Evolutionary conservation across 2,329 filamentous ascomycete species (phyloP), one percentile per base, ranked within the genome.

Genomic region (Passalora sequoiae): DNA sequence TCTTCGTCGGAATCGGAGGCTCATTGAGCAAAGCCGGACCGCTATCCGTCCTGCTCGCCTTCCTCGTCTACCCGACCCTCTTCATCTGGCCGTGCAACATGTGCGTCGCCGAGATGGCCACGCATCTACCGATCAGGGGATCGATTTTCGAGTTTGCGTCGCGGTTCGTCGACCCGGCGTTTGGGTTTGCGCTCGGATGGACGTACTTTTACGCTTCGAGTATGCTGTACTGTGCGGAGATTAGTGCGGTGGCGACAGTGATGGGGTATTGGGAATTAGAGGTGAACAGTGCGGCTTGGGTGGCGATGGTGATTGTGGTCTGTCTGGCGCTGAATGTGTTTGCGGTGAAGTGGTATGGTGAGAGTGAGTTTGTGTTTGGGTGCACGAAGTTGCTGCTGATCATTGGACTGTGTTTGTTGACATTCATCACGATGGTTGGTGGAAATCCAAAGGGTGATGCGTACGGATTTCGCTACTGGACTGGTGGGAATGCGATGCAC

Each of bases 181-280:
- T 57, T 31, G 54, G 54, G 10, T 55, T 57, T 35, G 70, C 70
- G 9, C 60, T 72, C 8, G 71, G 71, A 15, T 73, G 68, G 67
- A 64, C 72, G 21, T 72, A 73, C 53, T 73, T 69, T 68, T 74
- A 72, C 40, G 66, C 66, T 1, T 54, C 66, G 37, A 67, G 68
- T 0, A 72, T 74, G 22, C 53, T 70, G 25, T 66, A 72, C 21
- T 46, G 43, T 13, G 74, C 77, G 42, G 80, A 84, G 60, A 80
- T 83, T 45, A 75, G 76, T 0, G 80, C 80, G 8, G 76, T 78
- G 13, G 74, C 76, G 31, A 76, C 83, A 2, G 65, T 84, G 16
- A 78, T 83, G 47, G 67, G 78, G 53, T 82, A 75, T 55, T 84
- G 80, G 80, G 58, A 54, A 13, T 8, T 38, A 4, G 15, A 37